Evolutionary conservation across 1,284 basidiomycete genomes (phyloP).

Genomic region (Boletus mariae): DNA sequence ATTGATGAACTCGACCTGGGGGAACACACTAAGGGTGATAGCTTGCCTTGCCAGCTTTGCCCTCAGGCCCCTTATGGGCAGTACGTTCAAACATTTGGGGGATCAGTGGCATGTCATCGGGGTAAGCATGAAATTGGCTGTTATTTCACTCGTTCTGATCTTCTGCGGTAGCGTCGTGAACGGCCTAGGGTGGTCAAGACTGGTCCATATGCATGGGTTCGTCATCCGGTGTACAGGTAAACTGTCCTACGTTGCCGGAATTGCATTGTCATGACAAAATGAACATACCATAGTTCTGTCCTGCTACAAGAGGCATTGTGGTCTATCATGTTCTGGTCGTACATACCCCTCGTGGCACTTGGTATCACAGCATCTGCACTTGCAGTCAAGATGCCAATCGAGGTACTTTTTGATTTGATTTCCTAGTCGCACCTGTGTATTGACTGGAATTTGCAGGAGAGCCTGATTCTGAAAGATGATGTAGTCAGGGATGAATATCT

Average conservation of each 20-base stretch:
- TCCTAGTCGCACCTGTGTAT: not conserved
- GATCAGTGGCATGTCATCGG: constrained; percentile 29
- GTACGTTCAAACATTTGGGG: constrained; percentile 15
- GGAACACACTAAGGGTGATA: constrained; percentile 4
- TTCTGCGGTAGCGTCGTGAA: constrained; percentile 27
- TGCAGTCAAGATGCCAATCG: constrained; percentile 33
- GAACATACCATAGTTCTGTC: constrained; percentile 14
- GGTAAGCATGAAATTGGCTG: constrained; percentile 3
- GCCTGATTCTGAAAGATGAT: constrained; percentile 14
- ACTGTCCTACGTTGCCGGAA: not conserved
- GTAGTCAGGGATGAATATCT: constrained; percentile 23
- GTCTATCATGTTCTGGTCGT: constrained; percentile 33
- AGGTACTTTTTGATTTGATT: constrained; percentile 14
- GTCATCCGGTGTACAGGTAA: constrained; percentile 30
- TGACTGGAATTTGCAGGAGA: constrained; percentile 10
- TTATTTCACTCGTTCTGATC: not conserved
- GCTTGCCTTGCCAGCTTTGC: constrained; percentile 16
- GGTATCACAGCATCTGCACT: constrained; percentile 20
- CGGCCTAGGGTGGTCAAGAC: constrained; percentile 29
- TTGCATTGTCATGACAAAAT: not conserved
- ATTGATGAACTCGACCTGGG: not conserved
- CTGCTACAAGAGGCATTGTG: constrained; percentile 23
- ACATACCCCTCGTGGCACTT: constrained; percentile 26
- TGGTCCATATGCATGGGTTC: constrained; percentile 33
- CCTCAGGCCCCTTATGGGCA: not conserved